Evolutionary conservation across 2,329 filamentous ascomycete species (phyloP).

Genomic region (Sporothrix curviconia): DNA sequence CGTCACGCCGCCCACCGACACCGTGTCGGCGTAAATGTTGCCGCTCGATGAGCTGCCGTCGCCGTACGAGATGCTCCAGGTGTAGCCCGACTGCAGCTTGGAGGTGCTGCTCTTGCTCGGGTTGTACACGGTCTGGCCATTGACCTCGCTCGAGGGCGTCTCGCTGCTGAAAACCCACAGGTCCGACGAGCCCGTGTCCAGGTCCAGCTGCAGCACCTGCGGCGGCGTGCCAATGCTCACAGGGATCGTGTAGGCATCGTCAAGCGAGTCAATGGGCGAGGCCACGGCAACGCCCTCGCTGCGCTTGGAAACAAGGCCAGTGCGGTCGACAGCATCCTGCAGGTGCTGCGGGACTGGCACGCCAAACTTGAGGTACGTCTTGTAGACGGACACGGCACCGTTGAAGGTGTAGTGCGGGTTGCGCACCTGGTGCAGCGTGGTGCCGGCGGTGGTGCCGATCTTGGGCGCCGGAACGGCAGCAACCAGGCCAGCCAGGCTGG

Average conservation of each 20-base stretch:
- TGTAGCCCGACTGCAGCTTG: constrained; percentile 22
- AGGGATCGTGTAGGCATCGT: constrained; percentile 33
- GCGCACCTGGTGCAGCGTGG: constrained; percentile 34
- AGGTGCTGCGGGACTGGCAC: constrained; percentile 30
- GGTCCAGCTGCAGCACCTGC: constrained; percentile 26
- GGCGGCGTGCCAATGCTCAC: constrained; percentile 35
- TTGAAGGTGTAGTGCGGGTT: constrained; percentile 31
- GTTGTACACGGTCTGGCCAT: constrained; percentile 27
- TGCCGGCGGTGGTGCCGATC: constrained; percentile 29
- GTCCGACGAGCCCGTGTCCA: constrained; percentile 30
- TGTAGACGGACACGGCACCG: constrained; percentile 30
- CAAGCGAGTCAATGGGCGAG: constrained; percentile 40
- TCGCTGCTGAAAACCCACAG: constrained; percentile 32
- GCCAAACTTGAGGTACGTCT: constrained; percentile 35
- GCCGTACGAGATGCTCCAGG: constrained; percentile 29
- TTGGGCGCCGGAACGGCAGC: constrained; percentile 25
- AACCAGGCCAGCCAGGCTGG: constrained; percentile 25
- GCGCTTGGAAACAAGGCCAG: constrained; percentile 18
- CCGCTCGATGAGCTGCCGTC: constrained; percentile 28
- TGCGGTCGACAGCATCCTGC: constrained; percentile 26
- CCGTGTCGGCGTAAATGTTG: constrained; percentile 28
- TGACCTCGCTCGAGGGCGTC: constrained; percentile 20
- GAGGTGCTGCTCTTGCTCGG: constrained; percentile 26
- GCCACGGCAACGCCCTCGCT: constrained; percentile 28
- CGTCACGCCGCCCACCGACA: constrained; percentile 26